Base-by-base conservation (phyloP, 2,329 filamentous ascomycete species). In the Sordariomycetes sp. region DNA sequence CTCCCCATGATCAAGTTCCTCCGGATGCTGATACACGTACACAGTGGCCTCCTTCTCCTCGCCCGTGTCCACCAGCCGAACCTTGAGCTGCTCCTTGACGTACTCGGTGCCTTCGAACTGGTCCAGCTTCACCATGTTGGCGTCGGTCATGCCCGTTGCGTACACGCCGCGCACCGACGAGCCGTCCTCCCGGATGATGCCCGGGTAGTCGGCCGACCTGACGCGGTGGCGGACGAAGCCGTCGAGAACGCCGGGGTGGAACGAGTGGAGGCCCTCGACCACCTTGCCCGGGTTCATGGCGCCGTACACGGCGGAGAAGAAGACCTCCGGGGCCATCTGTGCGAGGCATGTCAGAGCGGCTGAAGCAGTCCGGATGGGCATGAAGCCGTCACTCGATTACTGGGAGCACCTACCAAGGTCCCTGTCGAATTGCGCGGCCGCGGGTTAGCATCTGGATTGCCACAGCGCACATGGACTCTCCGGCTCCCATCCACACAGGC, bases 91-190 rank as follows among this genome's bases (percentile, higher is more conserved):
- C 72, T 78, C 59, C 68, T 87, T 78, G 59, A 75, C 72, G 66
- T 96, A 96, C 68, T 94, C 83, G 6, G 63, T 62, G 1, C 93
- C 93, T 69, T 97, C 93, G 67, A 96, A 97, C 3, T 76, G 71
- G 67, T 97, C 91, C 2, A 97, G 77, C 34, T 87, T 84, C 63
- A 75, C 73, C 57, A 97, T 75, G 65, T 97, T 91, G 25, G 81
- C 84, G 43, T 86, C 81, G 0, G 89, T 95, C 51, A 97, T 74
- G 0, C 92, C 92, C 0, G 83, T 85, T 0, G 91, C 89, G 57
- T 88, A 82, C 25, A 87, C 85, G 3, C 93, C 93, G 2, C 87
- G 82, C 1, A 96, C 90, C 5, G 74, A 75, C 58, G 82, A 75
- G 3, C 75, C 75, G 3, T 70, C 54, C 59, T 82, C 75, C 5